Evolutionary conservation across 129 eudicot species (phyloP).

Genomic region (Smallanthus sonchifolius): DNA sequence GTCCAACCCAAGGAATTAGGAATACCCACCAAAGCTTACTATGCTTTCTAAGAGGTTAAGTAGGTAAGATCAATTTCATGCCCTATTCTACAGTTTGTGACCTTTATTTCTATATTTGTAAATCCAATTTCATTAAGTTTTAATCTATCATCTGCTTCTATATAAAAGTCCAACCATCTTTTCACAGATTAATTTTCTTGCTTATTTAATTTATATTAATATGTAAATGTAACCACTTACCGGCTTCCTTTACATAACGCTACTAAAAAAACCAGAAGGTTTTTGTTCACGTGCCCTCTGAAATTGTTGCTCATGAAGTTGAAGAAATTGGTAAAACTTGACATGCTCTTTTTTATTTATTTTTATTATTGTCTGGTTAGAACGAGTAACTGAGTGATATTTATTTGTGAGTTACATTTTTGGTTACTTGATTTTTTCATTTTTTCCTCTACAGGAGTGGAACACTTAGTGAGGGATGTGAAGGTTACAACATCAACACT

Average conservation of each 20-base stretch:
- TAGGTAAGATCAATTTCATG: constrained; percentile 47
- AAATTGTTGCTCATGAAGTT: constrained; percentile 99
- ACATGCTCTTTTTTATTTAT: not conserved
- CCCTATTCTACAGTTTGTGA: not conserved
- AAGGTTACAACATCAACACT: constrained; percentile 92
- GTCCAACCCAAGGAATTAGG: constrained; percentile 98
- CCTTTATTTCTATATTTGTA: not conserved
- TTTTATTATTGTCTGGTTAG: not conserved
- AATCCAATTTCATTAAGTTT: not conserved
- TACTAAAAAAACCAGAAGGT: constrained; percentile 49
- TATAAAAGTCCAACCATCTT: not conserved
- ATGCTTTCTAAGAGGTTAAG: constrained; percentile 97
- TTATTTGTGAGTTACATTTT: not conserved
- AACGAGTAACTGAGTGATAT: not conserved
- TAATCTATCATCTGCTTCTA: constrained; percentile 6
- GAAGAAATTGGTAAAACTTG: constrained; percentile 83
- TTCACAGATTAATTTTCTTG: not conserved
- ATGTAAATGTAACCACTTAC: constrained; percentile 4
- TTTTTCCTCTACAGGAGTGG: constrained; percentile 63
- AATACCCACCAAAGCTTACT: constrained; percentile 99
- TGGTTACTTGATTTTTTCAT: not conserved
- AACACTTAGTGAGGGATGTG: constrained; percentile 96
- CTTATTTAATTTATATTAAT: not conserved
- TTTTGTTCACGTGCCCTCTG: constrained; percentile 83
- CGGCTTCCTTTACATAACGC: constrained; percentile 61